Conservation (phyloP, 176 grass and related monocot genomes). For the Oropetium thomaeum region DNA sequence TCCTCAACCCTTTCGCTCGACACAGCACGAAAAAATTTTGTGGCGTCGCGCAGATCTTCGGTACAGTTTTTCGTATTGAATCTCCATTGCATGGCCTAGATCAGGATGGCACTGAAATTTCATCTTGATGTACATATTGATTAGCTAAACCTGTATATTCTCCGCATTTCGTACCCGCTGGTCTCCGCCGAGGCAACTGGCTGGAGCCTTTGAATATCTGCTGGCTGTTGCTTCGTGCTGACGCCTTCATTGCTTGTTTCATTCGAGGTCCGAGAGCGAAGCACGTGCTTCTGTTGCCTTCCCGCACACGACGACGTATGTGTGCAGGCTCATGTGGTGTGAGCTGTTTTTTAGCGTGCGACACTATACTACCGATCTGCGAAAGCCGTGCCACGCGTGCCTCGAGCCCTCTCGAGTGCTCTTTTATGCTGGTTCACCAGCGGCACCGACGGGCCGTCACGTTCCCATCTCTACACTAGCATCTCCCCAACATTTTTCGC, state of each 20-base stretch:
- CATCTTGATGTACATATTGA: slow-evolving; percentile 31
- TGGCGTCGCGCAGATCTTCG: not conserved
- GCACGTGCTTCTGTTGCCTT: not conserved
- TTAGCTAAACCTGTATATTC: not conserved
- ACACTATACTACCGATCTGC: not conserved
- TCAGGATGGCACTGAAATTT: not conserved
- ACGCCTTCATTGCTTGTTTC: not conserved
- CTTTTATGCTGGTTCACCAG: not conserved
- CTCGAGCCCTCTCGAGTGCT: not conserved
- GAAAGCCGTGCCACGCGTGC: slow-evolving; percentile 16
- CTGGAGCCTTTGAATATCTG: not conserved
- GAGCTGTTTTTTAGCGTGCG: not conserved
- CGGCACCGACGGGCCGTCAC: not conserved
- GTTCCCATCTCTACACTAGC: not conserved
- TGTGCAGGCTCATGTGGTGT: slow-evolving; percentile 2
- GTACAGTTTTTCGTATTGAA: not conserved
- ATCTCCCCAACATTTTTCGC: no score
- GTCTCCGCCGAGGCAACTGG: not conserved
- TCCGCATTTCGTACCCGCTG: not conserved
- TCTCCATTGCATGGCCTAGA: not conserved
- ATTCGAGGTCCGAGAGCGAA: not conserved
- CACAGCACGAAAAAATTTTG: not conserved
- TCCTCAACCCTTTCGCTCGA: not conserved
- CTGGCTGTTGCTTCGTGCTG: not conserved
- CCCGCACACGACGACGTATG: not conserved